phyloP scores from a whole-genome alignment of 2,329 filamentous ascomycete genomes.

The Colletotrichum sp. region DNA sequence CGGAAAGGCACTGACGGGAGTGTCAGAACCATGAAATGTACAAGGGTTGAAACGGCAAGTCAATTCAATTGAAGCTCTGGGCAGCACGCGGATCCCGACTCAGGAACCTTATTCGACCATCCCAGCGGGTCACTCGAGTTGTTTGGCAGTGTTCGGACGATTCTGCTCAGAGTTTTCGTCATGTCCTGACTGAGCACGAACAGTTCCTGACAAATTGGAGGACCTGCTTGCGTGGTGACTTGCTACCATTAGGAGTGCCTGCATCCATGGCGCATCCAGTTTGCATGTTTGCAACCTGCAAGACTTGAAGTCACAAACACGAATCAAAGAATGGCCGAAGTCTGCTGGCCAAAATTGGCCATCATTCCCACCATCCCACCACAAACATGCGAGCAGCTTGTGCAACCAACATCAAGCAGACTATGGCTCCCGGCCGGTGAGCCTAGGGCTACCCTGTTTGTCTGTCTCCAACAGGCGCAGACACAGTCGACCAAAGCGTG shows the following conservation, averaged over 20 bases:
- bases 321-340: background rate
- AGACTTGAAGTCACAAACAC: background rate
- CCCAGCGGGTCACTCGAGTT: background rate
- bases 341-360: background rate
- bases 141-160: conserved; percentile 7
- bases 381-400: background rate
- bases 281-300: background rate
- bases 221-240: background rate
- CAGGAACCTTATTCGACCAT: background rate
- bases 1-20: background rate
- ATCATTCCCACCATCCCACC: background rate
- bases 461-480: background rate
- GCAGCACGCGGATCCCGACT: background rate
- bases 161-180: background rate
- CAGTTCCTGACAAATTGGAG: background rate
- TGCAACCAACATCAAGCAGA: background rate
- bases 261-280: background rate
- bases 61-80: background rate
- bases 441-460: background rate
- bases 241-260: background rate
- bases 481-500: background rate
- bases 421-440: background rate
- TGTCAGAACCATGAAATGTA: background rate
- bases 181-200: background rate
- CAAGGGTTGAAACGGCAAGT: background rate